Evolutionary conservation across 768 basidiomycete genomes (phyloP).

Genomic region (Kwoniella heveanensis): DNA sequence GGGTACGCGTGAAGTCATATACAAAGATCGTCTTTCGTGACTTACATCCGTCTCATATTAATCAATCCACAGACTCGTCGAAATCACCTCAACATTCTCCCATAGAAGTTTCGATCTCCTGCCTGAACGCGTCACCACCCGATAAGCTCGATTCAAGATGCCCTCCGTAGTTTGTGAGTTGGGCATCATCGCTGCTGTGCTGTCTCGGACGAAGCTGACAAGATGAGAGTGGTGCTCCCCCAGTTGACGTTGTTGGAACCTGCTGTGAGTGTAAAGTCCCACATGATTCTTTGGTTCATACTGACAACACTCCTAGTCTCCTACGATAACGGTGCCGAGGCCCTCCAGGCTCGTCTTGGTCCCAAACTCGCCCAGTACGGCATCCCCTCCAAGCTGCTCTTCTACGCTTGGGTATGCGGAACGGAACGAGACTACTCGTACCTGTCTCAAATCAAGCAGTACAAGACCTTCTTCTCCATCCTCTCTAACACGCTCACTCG

Average conservation of each 20-base stretch:
- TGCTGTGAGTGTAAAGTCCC: slow-evolving; percentile 35
- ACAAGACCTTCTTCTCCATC: slow-evolving; percentile 43
- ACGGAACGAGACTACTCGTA: slow-evolving; percentile 48
- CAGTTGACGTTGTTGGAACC: slow-evolving; percentile 46
- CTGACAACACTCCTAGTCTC: slow-evolving; percentile 23
- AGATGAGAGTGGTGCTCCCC: not conserved
- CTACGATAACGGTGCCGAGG: slow-evolving; percentile 43
- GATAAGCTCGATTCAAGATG: slow-evolving; percentile 12
- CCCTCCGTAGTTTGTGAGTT: slow-evolving; percentile 41
- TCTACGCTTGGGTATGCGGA: slow-evolving; percentile 44
- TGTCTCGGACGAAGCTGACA: too few species aligned
- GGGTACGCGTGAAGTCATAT: too few species aligned
- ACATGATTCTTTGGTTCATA: not conserved
- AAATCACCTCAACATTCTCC: not conserved
- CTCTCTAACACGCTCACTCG: slow-evolving; percentile 35
- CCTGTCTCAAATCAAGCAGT: slow-evolving; percentile 46
- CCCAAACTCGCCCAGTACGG: slow-evolving; percentile 36
- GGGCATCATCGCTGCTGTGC: too few species aligned
- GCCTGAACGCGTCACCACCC: not conserved
- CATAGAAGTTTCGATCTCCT: not conserved
- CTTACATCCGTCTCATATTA: too few species aligned
- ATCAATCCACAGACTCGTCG: too few species aligned
- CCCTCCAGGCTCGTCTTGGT: slow-evolving; percentile 35
- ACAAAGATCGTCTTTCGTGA: too few species aligned
- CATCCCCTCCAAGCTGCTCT: slow-evolving; percentile 41